Evolutionary conservation across 108 stramenopile genomes (phyloP).

Genomic region (Pinguiococcus pyrenoidosus): DNA sequence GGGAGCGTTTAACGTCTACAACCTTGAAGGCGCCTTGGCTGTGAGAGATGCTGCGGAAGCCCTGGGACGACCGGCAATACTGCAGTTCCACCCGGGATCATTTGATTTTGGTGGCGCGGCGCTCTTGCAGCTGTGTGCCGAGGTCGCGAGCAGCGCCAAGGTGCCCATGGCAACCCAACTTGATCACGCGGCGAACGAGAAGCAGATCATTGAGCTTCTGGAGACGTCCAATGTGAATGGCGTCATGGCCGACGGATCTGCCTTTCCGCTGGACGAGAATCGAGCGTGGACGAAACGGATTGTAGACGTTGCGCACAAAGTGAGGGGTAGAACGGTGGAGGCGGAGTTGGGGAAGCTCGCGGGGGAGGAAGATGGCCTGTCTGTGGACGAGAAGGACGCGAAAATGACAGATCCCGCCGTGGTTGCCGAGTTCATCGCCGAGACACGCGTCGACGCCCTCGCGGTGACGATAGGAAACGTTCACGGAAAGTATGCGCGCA

Average conservation of each 20-base stretch:
- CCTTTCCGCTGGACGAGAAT: conserved; percentile 13
- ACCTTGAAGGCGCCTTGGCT: conserved; percentile 19
- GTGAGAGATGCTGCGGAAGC: conserved; percentile 20
- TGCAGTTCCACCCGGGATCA: conserved; percentile 16
- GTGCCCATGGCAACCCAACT: not conserved
- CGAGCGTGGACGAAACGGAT: conserved; percentile 16
- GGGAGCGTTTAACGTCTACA: conserved; percentile 31
- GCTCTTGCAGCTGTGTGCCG: not conserved
- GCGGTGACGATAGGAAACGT: conserved; percentile 37
- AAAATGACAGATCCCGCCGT: conserved; percentile 28
- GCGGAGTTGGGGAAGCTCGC: conserved; percentile 33
- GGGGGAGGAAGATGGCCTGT: conserved; percentile 33
- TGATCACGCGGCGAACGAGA: not conserved
- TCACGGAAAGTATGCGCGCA: conserved; percentile 20
- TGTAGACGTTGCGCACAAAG: conserved; percentile 4
- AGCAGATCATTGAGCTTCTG: not conserved
- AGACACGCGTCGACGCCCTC: conserved; percentile 21
- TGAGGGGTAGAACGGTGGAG: conserved; percentile 18
- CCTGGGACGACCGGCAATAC: conserved; percentile 13
- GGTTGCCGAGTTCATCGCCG: conserved; percentile 18
- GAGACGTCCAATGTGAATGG: not conserved
- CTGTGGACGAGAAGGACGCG: conserved; percentile 22
- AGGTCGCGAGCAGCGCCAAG: not conserved
- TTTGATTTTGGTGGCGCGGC: not conserved
- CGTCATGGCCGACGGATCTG: conserved; percentile 25